phyloP scores from a whole-genome alignment of 2,329 filamentous ascomycete species.

The Exophiala bonariae region DNA sequence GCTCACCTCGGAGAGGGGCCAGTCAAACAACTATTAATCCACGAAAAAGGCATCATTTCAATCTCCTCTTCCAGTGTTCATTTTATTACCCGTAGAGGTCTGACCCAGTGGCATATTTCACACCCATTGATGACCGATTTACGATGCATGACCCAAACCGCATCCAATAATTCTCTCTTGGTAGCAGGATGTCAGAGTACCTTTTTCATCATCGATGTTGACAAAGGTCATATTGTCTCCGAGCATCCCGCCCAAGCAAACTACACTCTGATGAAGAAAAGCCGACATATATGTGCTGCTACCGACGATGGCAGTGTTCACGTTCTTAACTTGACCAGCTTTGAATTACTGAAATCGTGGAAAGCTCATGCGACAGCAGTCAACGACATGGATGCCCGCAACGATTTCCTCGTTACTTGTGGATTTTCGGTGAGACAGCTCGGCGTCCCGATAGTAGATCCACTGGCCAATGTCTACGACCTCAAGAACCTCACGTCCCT shows the following conservation, averaged over 20 bases:
- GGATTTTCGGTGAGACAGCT: conserved; percentile 84
- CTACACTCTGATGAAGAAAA: conserved; percentile 89
- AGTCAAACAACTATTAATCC: conserved; percentile 86
- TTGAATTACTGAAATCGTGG: conserved; percentile 81
- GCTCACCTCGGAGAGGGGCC: conserved; percentile 75
- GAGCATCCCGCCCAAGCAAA: conserved; percentile 71
- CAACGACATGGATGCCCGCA: conserved; percentile 95
- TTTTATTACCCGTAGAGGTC: conserved; percentile 78
- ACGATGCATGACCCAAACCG: conserved; percentile 93
- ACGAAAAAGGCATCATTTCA: conserved; percentile 86
- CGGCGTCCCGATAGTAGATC: conserved; percentile 79
- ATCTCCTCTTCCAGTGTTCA: conserved; percentile 81
- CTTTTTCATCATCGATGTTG: conserved; percentile 76
- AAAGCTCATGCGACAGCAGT: conserved; percentile 85
- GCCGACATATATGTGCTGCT: conserved; percentile 86
- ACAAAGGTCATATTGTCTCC: conserved; percentile 71
- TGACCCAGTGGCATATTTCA: conserved; percentile 84
- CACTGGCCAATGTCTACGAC: conserved; percentile 93
- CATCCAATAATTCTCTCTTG: conserved; percentile 79
- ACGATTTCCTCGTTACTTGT: conserved; percentile 93
- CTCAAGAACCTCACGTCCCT: conserved; percentile 86
- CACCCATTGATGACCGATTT: conserved; percentile 80
- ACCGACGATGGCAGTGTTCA: conserved; percentile 80
- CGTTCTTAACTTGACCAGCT: conserved; percentile 76
- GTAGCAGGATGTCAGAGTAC: conserved; percentile 82